These are phyloP conservation scores for Penicillium silybi DNA, from an alignment of 495 filamentous ascomycete genomes.

Conservation along the genomic window DNA sequence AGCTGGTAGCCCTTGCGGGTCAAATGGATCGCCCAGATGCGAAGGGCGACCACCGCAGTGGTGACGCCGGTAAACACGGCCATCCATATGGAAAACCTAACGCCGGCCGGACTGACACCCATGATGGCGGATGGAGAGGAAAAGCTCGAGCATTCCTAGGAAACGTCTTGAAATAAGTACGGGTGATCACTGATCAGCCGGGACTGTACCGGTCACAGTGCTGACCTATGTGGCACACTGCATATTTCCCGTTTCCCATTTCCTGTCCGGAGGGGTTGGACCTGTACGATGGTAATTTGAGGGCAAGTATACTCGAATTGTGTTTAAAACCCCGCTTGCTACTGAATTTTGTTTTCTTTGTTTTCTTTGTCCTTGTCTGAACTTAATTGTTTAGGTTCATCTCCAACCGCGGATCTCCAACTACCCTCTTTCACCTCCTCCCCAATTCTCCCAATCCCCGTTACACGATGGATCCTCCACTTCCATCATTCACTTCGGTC, in stretches of 20 bases:
- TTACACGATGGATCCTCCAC: slow-evolving; percentile 17
- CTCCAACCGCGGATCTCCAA: background rate
- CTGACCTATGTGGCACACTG: background rate
- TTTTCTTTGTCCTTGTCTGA: background rate
- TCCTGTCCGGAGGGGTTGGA: no score
- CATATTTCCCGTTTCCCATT: background rate
- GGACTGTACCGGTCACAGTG: background rate
- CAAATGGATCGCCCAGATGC: slow-evolving; percentile 3
- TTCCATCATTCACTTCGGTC: slow-evolving; percentile 22
- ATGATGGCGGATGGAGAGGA: background rate
- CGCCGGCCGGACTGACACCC: slow-evolving; percentile 3
- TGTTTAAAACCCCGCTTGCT: background rate
- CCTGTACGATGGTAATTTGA: background rate
- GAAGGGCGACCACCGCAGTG: slow-evolving; percentile 1
- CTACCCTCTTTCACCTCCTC: background rate
- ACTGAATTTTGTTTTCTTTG: background rate
- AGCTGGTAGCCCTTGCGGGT: slow-evolving; percentile 6
- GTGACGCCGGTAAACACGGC: slow-evolving; percentile 6
- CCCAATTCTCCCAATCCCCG: background rate
- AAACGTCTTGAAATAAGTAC: background rate
- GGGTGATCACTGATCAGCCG: background rate
- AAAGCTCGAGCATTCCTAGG: background rate
- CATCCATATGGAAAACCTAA: slow-evolving; percentile 8
- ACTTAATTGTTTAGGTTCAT: background rate
- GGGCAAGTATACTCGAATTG: no score